These are phyloP conservation scores for Coemansia erecta DNA, from an alignment of 192 early-diverging fungal genomes.

Conservation along the genomic window DNA sequence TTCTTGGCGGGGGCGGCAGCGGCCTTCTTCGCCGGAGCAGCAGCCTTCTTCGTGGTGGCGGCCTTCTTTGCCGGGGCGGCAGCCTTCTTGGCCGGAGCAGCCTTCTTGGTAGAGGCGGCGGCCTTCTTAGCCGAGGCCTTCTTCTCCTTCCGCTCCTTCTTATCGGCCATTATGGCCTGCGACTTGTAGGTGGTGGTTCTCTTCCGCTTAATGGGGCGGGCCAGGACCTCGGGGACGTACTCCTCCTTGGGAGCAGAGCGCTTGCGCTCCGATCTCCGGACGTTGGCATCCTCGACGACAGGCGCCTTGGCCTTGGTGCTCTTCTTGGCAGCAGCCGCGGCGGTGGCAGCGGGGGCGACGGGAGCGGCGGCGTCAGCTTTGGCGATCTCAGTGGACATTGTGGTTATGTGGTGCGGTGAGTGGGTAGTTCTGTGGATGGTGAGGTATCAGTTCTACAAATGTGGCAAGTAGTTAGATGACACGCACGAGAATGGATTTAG, in stretches of 20 bases:
- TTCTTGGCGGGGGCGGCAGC: constrained; percentile 20
- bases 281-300: constrained; percentile 13
- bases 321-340: constrained; percentile 34
- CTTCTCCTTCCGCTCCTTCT: constrained; percentile 16
- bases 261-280: constrained; percentile 45
- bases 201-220: constrained; percentile 33
- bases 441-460: too few species aligned
- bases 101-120: constrained; percentile 9
- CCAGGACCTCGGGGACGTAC: constrained; percentile 38
- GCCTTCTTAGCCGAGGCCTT: constrained; percentile 16
- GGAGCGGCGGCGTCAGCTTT: constrained; percentile 9
- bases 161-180: constrained; percentile 19
- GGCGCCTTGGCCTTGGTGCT: constrained; percentile 33
- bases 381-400: constrained; percentile 14
- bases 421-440: neutral
- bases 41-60: constrained; percentile 21
- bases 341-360: constrained; percentile 4
- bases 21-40: constrained; percentile 17
- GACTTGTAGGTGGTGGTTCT: constrained; percentile 31
- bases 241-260: constrained; percentile 40
- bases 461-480: too few species aligned
- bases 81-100: constrained; percentile 20
- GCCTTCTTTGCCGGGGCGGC: constrained; percentile 18
- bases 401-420: neutral
- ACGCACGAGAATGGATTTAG: neutral